Evolutionary conservation across 305 asterid genomes (phyloP).

Genomic region (Rubia balearica): DNA sequence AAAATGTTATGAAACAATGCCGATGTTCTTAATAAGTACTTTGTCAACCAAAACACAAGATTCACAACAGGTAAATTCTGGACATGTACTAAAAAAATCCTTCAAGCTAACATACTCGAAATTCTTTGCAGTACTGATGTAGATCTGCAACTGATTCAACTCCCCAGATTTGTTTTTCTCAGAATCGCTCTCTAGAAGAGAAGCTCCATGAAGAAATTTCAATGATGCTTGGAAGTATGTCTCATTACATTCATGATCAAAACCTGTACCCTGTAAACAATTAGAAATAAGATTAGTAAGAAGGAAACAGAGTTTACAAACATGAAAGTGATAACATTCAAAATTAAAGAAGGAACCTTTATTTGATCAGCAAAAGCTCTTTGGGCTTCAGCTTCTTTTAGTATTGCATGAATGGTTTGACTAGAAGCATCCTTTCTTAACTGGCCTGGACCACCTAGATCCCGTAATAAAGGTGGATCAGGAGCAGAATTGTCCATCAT

Average conservation of each 20-base stretch:
- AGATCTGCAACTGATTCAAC: conserved; percentile 56
- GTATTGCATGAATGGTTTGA: conserved; percentile 32
- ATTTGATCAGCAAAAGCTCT: conserved; percentile 62
- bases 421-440: conserved; percentile 34
- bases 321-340: background rate
- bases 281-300: conserved; percentile 8
- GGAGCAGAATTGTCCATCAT: conserved; percentile 24
- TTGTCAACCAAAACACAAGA: background rate
- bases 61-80: background rate
- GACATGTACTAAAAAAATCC: background rate
- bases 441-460: conserved; percentile 25
- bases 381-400: conserved; percentile 76
- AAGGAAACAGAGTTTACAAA: background rate
- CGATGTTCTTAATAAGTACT: background rate
- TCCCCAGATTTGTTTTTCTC: conserved; percentile 48
- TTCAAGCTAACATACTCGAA: conserved; percentile 55
- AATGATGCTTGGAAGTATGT: conserved; percentile 74
- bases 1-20: background rate
- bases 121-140: conserved; percentile 61
- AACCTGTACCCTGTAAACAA: conserved; percentile 62
- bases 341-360: conserved; percentile 42
- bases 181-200: conserved; percentile 55
- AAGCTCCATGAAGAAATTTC: conserved; percentile 79
- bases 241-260: conserved; percentile 62
- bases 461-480: conserved; percentile 29